Conservation (phyloP, 352 stramenopile species). For the Pythium folliculosum region DNA sequence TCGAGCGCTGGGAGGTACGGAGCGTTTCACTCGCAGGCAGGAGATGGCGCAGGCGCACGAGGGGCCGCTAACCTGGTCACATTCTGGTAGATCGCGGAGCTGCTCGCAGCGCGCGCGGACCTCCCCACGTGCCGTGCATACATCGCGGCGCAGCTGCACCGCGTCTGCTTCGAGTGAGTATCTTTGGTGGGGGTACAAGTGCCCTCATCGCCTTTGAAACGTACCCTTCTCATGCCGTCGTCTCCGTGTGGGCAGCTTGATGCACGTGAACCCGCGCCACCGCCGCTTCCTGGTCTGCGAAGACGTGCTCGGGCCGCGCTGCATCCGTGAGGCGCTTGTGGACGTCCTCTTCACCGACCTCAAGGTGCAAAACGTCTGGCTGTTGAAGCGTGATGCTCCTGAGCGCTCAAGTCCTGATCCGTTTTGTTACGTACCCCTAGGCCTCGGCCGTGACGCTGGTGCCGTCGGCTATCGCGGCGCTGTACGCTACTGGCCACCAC, state of each 20-base stretch:
- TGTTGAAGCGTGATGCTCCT: too few species aligned
- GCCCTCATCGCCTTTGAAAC: too few species aligned
- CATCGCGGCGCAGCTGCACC: constrained; percentile 58
- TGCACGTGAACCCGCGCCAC: constrained; percentile 75
- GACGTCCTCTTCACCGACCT: constrained; percentile 62
- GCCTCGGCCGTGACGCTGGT: constrained; percentile 66
- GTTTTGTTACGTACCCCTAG: constrained; percentile 6
- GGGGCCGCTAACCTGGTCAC: not conserved
- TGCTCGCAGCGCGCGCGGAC: constrained; percentile 43
- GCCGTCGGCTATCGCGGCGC: constrained; percentile 56
- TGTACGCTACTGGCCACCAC: constrained; percentile 76
- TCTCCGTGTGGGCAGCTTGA: constrained; percentile 33
- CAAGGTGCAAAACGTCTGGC: constrained; percentile 35
- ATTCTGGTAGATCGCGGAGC: constrained; percentile 47
- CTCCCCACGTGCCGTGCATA: constrained; percentile 46
- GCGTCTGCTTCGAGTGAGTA: constrained; percentile 76
- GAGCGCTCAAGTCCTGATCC: not conserved
- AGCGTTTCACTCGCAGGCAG: not conserved
- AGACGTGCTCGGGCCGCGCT: constrained; percentile 64
- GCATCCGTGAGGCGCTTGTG: constrained; percentile 66
- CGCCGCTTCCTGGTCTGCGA: constrained; percentile 80
- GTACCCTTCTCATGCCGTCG: not conserved
- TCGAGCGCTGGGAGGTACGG: constrained; percentile 68
- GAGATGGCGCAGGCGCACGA: too few species aligned
- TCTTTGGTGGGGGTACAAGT: not conserved